A percentile compares a stretch with the other conserved stretches of the same genome.
Conservation (phyloP, 106 monocot species). For the Chionographis japonica region DNA sequence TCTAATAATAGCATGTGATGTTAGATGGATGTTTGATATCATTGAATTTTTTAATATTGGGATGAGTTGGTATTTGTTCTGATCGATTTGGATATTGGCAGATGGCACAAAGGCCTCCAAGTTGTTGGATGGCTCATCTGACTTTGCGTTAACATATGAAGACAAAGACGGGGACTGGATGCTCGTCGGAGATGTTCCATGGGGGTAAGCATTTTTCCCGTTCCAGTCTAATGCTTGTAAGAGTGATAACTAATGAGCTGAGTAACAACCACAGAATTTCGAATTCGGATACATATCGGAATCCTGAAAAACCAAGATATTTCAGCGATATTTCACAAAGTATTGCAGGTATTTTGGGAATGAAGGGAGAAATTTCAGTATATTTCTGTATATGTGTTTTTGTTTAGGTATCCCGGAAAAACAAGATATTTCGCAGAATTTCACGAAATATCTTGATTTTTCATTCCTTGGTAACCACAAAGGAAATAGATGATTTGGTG, state of each 20-base stretch:
- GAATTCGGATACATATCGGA: too few relatives aligned
- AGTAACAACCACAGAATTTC: too few relatives aligned
- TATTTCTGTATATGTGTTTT: too few relatives aligned
- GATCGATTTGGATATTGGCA: slow-evolving; percentile 15
- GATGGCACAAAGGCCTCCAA: slow-evolving; percentile 41
- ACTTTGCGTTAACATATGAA: slow-evolving; percentile 81
- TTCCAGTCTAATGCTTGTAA: background rate
- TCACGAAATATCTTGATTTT: too few relatives aligned
- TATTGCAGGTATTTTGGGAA: too few relatives aligned
- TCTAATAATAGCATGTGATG: background rate
- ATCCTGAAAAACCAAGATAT: too few relatives aligned
- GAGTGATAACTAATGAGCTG: background rate
- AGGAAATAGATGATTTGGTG: too few relatives aligned
- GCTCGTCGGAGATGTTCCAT: slow-evolving; percentile 98
- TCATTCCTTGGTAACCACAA: too few relatives aligned
- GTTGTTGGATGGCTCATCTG: slow-evolving; percentile 71
- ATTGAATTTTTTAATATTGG: background rate
- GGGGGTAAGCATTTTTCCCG: slow-evolving; percentile 51
- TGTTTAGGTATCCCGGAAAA: too few relatives aligned
- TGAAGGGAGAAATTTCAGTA: too few relatives aligned
- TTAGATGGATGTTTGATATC: background rate
- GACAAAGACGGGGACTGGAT: slow-evolving; percentile 97
- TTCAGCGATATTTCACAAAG: too few relatives aligned
- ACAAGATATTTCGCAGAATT: too few relatives aligned
- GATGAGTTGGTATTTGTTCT: background rate